Base-by-base conservation (phyloP, 306 rosid species). In the Ormosia semicastrata region DNA sequence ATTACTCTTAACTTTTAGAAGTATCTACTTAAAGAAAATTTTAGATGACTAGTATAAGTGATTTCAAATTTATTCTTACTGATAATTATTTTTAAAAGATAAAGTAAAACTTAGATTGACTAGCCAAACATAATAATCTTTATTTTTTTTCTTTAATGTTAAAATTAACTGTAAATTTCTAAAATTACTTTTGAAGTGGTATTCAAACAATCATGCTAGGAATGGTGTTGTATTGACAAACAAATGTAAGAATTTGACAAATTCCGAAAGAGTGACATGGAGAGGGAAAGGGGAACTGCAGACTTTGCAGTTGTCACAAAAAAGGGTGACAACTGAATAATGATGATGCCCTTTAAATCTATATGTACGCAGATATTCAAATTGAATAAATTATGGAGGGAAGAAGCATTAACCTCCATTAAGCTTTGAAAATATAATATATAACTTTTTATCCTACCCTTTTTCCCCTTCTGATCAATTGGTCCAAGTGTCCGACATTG, bases 341-440 rank as follows among this genome's bases (percentile, higher is more conserved):
- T 86, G 83, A 79, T 76, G 68, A 71, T 83, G 73, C 77, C 62
- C 86, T 72, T 62, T 69, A 68, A 74, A 73, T 84, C 76, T 74
- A 70, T 41, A 3, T 49, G 52, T 49, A 63, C 7, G 66, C 8
- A 46, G 71, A 33, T n/a, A 63, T 85, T 87, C 58, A 81, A 90
- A 83, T 85, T 79, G 64, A 81, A 80, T 56, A 17, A 82, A 43
- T 18, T 9, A 10, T 85, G 91, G 94, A 85, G 91, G 93, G 94
- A 90, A 86, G 87, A 49, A 75, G 41, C 40, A 57, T 46, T 54
- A 36, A 71, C 64, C 44, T 30, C 71, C 40, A 36, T 39, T 73
- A 66, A 79, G 5, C 70, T 83, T 71, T 71, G 33, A 83, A 74
- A 57, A 40, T 58, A 59, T 32, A 41, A 70, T 59, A 17, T 76